These are phyloP conservation scores for Penicillium pancosmium DNA, from an alignment of 495 filamentous ascomycete genomes.

Conservation along the genomic window DNA sequence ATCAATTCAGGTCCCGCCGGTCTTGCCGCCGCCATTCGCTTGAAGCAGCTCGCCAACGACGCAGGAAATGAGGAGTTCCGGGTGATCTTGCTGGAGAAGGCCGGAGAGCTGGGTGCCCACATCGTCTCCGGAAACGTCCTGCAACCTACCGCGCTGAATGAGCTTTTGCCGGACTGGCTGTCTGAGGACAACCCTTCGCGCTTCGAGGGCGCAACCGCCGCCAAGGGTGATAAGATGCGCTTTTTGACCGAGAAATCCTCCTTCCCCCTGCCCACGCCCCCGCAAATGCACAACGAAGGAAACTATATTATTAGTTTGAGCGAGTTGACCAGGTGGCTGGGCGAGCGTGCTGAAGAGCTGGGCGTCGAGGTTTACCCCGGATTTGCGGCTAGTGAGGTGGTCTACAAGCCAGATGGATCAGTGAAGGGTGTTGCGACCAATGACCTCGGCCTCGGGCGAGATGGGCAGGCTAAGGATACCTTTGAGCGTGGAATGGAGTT, in stretches of 20 bases:
- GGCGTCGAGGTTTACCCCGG: constrained; percentile 99
- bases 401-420: constrained; percentile 83
- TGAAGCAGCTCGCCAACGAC: constrained; percentile 95
- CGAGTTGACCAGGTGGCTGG: constrained; percentile 92
- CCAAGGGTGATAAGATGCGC: constrained; percentile 83
- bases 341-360: constrained; percentile 90
- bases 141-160: constrained; percentile 84
- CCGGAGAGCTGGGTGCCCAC: constrained; percentile 91
- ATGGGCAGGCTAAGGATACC: constrained; percentile 83
- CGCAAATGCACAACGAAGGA: constrained; percentile 97
- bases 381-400: constrained; percentile 90
- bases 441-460: constrained; percentile 80
- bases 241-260: constrained; percentile 85
- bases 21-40: constrained; percentile 85
- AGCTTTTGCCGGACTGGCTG: constrained; percentile 93
- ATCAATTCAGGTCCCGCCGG: constrained; percentile 73
- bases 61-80: constrained; percentile 96
- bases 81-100: constrained; percentile 91
- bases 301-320: constrained; percentile 98
- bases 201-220: constrained; percentile 83
- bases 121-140: constrained; percentile 96
- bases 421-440: constrained; percentile 97
- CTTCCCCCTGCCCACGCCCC: constrained; percentile 81
- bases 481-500: constrained; percentile 99
- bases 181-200: constrained; percentile 80